A percentile compares a stretch with the other conserved stretches of the same genome.
phyloP scores from a whole-genome alignment of 192 early-diverging fungal genomes.

The Obelidium mucronatum region DNA sequence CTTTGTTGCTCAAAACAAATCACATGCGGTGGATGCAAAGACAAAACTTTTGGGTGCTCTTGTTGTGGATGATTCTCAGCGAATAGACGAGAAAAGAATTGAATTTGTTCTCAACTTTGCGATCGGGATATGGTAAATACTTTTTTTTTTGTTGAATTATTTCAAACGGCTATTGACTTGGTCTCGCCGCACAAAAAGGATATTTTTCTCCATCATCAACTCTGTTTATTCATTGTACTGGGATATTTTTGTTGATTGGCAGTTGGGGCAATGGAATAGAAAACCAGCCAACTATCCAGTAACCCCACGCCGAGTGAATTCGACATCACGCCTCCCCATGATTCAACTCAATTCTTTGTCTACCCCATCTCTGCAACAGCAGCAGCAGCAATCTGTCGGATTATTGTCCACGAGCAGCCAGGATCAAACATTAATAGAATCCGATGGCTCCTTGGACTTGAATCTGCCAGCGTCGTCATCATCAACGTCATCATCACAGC shows the following conservation, averaged over 20 bases:
- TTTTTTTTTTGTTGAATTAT: neutral
- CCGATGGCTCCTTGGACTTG: neutral
- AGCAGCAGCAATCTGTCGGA: neutral
- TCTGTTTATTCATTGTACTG: conserved; percentile 95
- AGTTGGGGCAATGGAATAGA: conserved; percentile 55
- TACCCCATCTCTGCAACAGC: neutral
- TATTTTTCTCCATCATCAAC: conserved; percentile 79
- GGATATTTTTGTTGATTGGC: conserved; percentile 96
- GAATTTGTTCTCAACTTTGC: conserved; percentile 44
- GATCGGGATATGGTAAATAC: conserved; percentile 58
- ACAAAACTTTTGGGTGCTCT: conserved; percentile 23
- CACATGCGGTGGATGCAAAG: neutral
- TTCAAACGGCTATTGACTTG: too few species aligned
- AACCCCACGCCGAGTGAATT: neutral
- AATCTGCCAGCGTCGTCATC: neutral
- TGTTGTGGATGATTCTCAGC: conserved; percentile 7
- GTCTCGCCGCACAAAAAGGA: conserved; percentile 36
- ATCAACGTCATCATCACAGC: conserved; percentile 4
- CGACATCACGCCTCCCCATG: neutral
- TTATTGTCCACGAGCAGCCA: neutral
- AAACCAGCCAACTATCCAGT: neutral
- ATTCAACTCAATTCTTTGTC: conserved; percentile 1
- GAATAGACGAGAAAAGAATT: conserved; percentile 20
- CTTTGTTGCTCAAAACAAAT: neutral
- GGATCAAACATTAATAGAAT: neutral